A percentile compares a stretch with the other conserved stretches of the same genome.
Evolutionary conservation across 1,139 yeast genomes (phyloP).

Genomic region (Pichiaceae sp.): DNA sequence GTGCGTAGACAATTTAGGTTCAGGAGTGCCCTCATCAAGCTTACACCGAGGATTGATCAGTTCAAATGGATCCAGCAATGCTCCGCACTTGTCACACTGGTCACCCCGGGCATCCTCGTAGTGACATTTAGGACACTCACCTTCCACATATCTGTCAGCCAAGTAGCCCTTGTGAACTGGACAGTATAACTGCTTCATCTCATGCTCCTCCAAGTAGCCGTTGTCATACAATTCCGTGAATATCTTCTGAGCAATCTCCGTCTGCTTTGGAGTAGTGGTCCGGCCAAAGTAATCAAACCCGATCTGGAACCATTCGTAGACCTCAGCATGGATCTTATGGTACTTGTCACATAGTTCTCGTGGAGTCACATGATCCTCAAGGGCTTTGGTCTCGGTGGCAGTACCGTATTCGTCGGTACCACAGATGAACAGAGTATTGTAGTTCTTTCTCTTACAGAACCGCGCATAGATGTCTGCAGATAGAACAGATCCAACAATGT

Average conservation of each 20-base stretch:
- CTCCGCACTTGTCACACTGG: slow-evolving; percentile 97
- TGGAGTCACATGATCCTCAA: slow-evolving; percentile 88
- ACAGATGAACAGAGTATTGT: slow-evolving; percentile 78
- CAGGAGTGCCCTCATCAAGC: slow-evolving; percentile 75
- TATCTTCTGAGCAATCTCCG: slow-evolving; percentile 92
- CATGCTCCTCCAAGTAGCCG: slow-evolving; percentile 75
- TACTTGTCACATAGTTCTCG: slow-evolving; percentile 84
- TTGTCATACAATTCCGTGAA: slow-evolving; percentile 67
- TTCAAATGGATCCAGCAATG: slow-evolving; percentile 82
- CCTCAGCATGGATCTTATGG: slow-evolving; percentile 75
- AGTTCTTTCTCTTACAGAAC: slow-evolving; percentile 81
- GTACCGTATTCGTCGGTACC: slow-evolving; percentile 99
- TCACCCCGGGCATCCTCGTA: slow-evolving; percentile 98
- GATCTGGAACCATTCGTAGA: slow-evolving; percentile 94
- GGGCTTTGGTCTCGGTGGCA: slow-evolving; percentile 96
- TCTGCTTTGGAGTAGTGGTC: slow-evolving; percentile 86
- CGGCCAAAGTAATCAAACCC: slow-evolving; percentile 94
- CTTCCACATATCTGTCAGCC: slow-evolving; percentile 97
- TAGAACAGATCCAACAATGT: slow-evolving; percentile 88
- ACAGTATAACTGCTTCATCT: slow-evolving; percentile 87
- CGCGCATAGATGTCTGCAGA: slow-evolving; percentile 93
- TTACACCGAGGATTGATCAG: slow-evolving; percentile 93
- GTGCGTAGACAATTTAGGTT: slow-evolving; percentile 75
- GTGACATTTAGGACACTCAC: slow-evolving; percentile 90
- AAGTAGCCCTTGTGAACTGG: slow-evolving; percentile 81